Conservation (phyloP, 805 yeast species). For the Saccharomycopsis microspora region DNA sequence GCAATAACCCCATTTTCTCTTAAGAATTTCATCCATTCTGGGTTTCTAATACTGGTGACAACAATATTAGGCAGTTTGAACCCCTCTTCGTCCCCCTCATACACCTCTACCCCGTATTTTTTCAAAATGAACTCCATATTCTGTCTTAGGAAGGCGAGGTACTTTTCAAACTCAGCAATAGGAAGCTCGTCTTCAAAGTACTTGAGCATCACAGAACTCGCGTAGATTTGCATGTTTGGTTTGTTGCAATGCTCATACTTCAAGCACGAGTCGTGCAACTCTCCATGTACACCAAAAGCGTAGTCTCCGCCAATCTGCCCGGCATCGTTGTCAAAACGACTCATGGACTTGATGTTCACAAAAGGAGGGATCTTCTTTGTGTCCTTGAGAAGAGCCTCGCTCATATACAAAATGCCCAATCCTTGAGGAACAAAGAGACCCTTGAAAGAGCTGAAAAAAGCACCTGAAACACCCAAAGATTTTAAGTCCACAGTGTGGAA, state of each 20-base stretch:
- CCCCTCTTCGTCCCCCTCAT: not conserved
- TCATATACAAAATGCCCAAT: constrained; percentile 13
- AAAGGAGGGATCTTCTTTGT: constrained; percentile 8
- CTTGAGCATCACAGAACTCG: constrained; percentile 8
- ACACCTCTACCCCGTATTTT: constrained; percentile 2
- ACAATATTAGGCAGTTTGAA: constrained; percentile 8
- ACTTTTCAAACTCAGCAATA: constrained; percentile 3
- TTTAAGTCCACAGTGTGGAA: constrained; percentile 7
- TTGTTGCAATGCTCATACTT: constrained; percentile 14
- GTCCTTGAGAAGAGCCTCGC: constrained; percentile 1
- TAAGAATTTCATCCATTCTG: constrained; percentile 13
- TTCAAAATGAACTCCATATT: constrained; percentile 3
- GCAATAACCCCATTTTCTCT: constrained; percentile 7
- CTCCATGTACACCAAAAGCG: not conserved
- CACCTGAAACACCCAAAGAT: constrained; percentile 8
- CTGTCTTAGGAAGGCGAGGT: constrained; percentile 6
- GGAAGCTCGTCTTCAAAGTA: constrained; percentile 4
- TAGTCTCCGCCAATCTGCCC: constrained; percentile 1
- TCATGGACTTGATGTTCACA: constrained; percentile 12
- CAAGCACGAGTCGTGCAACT: constrained; percentile 3
- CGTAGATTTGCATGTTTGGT: constrained; percentile 15
- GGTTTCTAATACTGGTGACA: constrained; percentile 10
- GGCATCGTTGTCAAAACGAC: constrained; percentile 6
- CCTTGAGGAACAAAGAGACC: constrained; percentile 16
- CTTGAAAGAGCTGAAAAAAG: constrained; percentile 14